Evolutionary conservation across 2,329 filamentous ascomycete genomes (phyloP).

Genomic region (Chaetothyriales sp.): DNA sequence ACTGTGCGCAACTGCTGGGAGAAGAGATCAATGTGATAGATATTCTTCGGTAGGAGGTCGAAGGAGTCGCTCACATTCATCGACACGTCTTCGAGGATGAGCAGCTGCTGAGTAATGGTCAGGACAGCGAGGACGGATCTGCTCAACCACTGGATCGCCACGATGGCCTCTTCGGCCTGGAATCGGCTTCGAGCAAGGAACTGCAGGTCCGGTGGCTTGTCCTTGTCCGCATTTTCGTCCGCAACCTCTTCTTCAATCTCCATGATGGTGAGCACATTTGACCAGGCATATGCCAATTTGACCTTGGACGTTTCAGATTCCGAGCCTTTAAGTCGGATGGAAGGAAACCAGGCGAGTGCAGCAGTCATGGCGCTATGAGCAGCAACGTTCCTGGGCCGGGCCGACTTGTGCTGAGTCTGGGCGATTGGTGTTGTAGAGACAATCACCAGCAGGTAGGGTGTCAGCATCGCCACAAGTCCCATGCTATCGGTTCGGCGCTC

Average conservation of each 20-base stretch:
- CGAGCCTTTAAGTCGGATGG: constrained; percentile 72
- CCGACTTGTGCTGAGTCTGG: constrained; percentile 88
- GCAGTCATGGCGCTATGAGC: constrained; percentile 87
- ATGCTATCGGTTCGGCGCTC: constrained; percentile 75
- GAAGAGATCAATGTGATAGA: constrained; percentile 82
- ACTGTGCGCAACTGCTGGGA: constrained; percentile 70
- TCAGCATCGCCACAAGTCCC: constrained; percentile 87
- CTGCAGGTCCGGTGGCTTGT: constrained; percentile 60
- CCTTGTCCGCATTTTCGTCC: constrained; percentile 45
- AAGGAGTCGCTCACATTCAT: constrained; percentile 91
- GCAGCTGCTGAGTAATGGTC: constrained; percentile 82
- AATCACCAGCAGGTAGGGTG: constrained; percentile 86
- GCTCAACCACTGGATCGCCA: constrained; percentile 91
- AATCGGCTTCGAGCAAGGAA: constrained; percentile 77
- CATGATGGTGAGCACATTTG: constrained; percentile 84
- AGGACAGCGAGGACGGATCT: constrained; percentile 80
- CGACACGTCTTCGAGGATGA: constrained; percentile 77
- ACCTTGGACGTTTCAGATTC: constrained; percentile 52
- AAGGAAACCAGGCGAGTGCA: constrained; percentile 92
- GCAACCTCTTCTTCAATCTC: constrained; percentile 62
- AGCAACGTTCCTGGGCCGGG: constrained; percentile 76
- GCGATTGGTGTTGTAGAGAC: constrained; percentile 94
- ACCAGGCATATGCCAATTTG: constrained; percentile 96
- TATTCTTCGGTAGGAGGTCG: constrained; percentile 78
- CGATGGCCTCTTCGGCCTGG: constrained; percentile 88